These are phyloP conservation scores for Panicum miliaceum DNA, from an alignment of 176 grass and related monocot species.

Conservation along the genomic window DNA sequence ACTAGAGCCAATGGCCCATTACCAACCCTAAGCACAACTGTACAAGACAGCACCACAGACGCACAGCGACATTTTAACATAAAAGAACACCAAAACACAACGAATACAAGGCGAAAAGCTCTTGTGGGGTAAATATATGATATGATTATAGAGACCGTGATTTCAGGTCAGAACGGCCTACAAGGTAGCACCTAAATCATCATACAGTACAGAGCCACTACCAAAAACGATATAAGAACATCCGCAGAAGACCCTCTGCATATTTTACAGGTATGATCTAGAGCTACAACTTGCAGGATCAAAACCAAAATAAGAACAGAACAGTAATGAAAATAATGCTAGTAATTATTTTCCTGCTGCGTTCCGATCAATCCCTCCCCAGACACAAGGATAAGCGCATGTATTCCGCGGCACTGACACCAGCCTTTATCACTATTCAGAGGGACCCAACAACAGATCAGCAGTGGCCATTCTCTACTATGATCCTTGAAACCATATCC, in stretches of 20 bases:
- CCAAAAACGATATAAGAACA: slow-evolving; percentile 24
- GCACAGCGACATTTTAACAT: no score
- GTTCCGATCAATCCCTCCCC: background rate
- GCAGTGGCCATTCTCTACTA: background rate
- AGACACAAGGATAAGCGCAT: background rate
- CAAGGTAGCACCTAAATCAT: background rate
- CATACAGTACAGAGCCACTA: slow-evolving; percentile 38
- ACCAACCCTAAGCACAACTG: no score
- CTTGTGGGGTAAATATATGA: background rate
- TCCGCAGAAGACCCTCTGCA: slow-evolving; percentile 45
- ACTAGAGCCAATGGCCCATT: no score
- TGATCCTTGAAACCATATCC: background rate
- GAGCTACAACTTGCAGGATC: slow-evolving; percentile 7
- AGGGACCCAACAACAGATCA: background rate
- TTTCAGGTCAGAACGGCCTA: slow-evolving; percentile 16
- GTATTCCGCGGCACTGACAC: slow-evolving; percentile 4
- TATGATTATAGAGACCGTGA: slow-evolving; percentile 16
- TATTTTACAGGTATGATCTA: slow-evolving; percentile 58
- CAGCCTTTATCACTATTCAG: background rate
- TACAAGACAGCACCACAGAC: no score
- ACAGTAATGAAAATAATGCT: background rate
- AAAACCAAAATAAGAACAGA: background rate
- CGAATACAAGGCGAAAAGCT: no score
- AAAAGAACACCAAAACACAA: no score
- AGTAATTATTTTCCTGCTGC: slow-evolving; percentile 53